Conservation (phyloP, 306 rosid species). For the Cicer pinnatifidum region DNA sequence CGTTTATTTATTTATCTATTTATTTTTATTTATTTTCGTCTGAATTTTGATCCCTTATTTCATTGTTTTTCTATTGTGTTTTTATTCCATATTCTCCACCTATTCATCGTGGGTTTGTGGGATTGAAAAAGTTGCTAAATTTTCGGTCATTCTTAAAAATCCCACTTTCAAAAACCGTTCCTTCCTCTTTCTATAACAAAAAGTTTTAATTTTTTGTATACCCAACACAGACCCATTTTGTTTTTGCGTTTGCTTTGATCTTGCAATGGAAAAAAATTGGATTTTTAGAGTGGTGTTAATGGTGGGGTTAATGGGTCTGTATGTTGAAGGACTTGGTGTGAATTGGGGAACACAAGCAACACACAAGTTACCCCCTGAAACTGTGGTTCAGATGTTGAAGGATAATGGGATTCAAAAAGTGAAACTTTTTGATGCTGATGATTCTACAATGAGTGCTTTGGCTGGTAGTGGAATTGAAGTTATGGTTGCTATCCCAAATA, state of each 20-base stretch:
- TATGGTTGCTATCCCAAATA: constrained; percentile 95
- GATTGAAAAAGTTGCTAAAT: constrained; percentile 41
- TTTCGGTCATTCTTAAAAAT: constrained; percentile 47
- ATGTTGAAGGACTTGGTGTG: constrained; percentile 82
- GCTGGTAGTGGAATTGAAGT: constrained; percentile 82
- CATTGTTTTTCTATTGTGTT: not conserved
- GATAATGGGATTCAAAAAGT: constrained; percentile 88
- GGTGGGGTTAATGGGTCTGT: constrained; percentile 48
- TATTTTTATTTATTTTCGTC: not conserved
- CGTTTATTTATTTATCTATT: not conserved
- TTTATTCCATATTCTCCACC: not conserved
- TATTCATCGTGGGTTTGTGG: constrained; percentile 49
- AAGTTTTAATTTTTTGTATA: not conserved
- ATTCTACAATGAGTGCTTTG: constrained; percentile 76
- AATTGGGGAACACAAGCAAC: constrained; percentile 96
- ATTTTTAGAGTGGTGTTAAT: constrained; percentile 49
- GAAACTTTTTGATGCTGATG: constrained; percentile 87
- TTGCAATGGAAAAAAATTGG: constrained; percentile 49
- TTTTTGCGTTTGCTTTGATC: not conserved
- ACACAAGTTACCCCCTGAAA: constrained; percentile 70
- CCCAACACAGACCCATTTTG: not conserved
- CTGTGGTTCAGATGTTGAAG: constrained; percentile 82
- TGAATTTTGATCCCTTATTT: not conserved
- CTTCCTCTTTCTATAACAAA: constrained; percentile 30
- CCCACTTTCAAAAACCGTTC: constrained; percentile 56